Base-by-base conservation (phyloP, 495 filamentous ascomycete species). In the Xylaria bambusicola region DNA sequence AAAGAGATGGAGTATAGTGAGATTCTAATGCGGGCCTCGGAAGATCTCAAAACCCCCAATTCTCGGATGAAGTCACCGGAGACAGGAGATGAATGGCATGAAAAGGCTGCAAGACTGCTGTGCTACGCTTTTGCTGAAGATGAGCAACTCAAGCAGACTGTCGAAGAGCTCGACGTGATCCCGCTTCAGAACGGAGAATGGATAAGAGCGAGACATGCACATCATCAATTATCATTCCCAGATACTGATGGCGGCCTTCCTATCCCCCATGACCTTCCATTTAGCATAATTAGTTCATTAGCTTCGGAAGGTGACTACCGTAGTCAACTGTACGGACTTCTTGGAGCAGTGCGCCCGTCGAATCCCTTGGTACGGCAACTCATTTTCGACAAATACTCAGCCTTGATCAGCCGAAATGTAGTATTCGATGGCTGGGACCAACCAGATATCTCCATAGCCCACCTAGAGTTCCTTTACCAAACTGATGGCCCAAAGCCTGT, bases 131-230 rank as follows among this genome's bases (percentile, higher is more conserved):
- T 47, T n/a, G 24, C 7, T 2, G 24, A 47, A 18, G 15, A 21
- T 47, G 36, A 38, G 12, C 6, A 38, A 38, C 36, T 38, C 3
- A 38, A 38, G 36, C 36, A 38, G 6, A 13, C 36, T 45, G 15
- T 41, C 65, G 46, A 63, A 61, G 42, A 36, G 15, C 12, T 68
- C 12, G 21, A 58, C 6, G 17, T 63, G 4, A 6, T 68, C 7
- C 63, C 63, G 13, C 49, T 63, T n/a, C 23, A 55, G 41, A 40
- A 36, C 6, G 62, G 47, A 1, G 8, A 9, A 12, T 67, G 65
- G 62, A 47, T 54, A 45, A 2, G 52, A 54, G 1, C 56, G 63
- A 17, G 27, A 44, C 5, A 64, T 72, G 33, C 71, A 68, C 12
- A 40, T 15, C 13, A 38, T 15, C 36, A 38, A 15, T 15, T 38